A percentile compares a stretch with the other conserved stretches of the same genome.
phyloP scores from a whole-genome alignment of 768 basidiomycete species.

The Boletus fagicola region DNA sequence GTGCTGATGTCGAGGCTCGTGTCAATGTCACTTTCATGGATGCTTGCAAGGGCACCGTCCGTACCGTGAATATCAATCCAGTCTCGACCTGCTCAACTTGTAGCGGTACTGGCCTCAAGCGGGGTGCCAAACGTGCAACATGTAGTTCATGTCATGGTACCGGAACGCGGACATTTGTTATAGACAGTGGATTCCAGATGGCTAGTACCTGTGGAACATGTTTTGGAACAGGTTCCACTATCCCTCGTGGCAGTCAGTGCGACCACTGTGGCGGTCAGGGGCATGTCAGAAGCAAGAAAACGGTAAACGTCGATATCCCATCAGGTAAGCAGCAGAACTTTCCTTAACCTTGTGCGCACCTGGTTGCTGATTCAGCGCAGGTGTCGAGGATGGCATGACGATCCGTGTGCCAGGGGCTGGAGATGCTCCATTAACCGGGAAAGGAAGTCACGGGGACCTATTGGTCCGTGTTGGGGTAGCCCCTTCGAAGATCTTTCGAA shows the following conservation, averaged over 20 bases:
- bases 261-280: conserved; percentile 82
- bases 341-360: not conserved
- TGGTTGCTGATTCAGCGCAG: conserved; percentile 38
- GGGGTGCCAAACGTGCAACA: conserved; percentile 76
- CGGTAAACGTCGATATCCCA: conserved; percentile 80
- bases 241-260: conserved; percentile 80
- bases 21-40: conserved; percentile 86
- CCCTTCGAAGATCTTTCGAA: conserved; percentile 77
- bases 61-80: conserved; percentile 73
- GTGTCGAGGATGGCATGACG: conserved; percentile 94
- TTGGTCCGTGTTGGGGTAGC: conserved; percentile 83
- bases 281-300: conserved; percentile 76
- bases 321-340: conserved; percentile 55
- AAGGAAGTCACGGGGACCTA: conserved; percentile 80
- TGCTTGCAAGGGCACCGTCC: conserved; percentile 85
- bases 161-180: conserved; percentile 84
- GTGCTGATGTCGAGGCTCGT: conserved; percentile 79
- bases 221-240: conserved; percentile 73
- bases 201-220: conserved; percentile 85
- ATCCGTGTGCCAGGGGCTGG: conserved; percentile 79
- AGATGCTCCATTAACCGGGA: conserved; percentile 78
- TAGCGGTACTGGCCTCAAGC: conserved; percentile 81
- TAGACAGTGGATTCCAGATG: conserved; percentile 96
- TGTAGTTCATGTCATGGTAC: conserved; percentile 83
- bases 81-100: conserved; percentile 84